These are phyloP conservation scores for Gyromitra esculenta DNA, from an alignment of 2,329 filamentous ascomycete genomes.

Conservation along the genomic window DNA sequence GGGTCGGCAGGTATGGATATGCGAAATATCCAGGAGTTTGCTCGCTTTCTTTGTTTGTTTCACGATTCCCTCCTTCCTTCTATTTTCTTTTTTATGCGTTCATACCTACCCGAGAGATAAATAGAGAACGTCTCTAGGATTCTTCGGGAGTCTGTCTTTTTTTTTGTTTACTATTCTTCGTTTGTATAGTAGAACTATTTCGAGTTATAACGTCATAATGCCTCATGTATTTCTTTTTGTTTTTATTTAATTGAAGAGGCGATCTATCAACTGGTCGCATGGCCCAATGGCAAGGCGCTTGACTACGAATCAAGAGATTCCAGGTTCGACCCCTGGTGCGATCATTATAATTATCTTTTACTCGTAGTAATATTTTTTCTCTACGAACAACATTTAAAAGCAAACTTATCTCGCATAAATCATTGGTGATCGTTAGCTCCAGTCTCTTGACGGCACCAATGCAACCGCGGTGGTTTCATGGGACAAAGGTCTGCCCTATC, in stretches of 20 bases:
- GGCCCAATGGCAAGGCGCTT: slow-evolving; percentile 70
- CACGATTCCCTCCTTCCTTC: background rate
- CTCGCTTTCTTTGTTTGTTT: slow-evolving; percentile 9
- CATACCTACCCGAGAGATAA: background rate
- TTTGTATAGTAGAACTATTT: slow-evolving; percentile 36
- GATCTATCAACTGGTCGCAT: slow-evolving; percentile 56
- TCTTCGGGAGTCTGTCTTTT: background rate
- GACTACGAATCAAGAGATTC: slow-evolving; percentile 66
- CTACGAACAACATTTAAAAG: too few relatives aligned
- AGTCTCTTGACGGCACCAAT: too few relatives aligned
- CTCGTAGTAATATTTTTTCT: background rate
- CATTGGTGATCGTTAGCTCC: too few relatives aligned
- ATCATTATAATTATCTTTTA: slow-evolving; percentile 36
- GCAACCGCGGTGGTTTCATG: too few relatives aligned
- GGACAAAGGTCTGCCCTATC: too few relatives aligned
- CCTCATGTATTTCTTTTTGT: background rate
- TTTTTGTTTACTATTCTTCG: slow-evolving; percentile 24
- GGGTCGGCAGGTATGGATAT: background rate
- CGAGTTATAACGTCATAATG: slow-evolving; percentile 13
- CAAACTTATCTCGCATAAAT: too few relatives aligned
- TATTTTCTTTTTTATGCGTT: background rate
- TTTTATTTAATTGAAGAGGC: slow-evolving; percentile 17
- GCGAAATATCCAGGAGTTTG: slow-evolving; percentile 14
- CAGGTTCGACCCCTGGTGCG: slow-evolving; percentile 59
- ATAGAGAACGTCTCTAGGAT: slow-evolving; percentile 5